These are phyloP conservation scores for Buddleja alternifolia DNA, from an alignment of 257 asterid species.

Conservation along the genomic window DNA sequence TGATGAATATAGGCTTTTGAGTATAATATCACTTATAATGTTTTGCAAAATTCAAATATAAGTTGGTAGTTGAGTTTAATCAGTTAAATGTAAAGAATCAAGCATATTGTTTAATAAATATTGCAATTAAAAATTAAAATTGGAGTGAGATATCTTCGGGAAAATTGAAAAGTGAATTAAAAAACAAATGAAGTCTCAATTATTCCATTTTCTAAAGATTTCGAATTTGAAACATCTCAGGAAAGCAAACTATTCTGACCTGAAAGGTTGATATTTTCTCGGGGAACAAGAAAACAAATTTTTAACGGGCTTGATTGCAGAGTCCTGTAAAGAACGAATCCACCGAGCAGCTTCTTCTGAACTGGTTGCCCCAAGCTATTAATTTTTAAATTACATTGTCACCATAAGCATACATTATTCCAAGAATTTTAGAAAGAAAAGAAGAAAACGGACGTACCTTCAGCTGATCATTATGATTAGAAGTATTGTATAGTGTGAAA, in stretches of 20 bases:
- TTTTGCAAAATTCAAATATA: neutral
- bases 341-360: constrained; percentile 88
- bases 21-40: neutral
- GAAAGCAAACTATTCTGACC: constrained; percentile 39
- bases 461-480: constrained; percentile 75
- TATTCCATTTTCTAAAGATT: neutral
- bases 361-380: constrained; percentile 79
- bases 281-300: constrained; percentile 45
- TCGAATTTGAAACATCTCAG: neutral
- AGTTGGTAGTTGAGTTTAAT: neutral
- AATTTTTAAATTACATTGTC: constrained; percentile 28
- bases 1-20: constrained; percentile 1
- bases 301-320: constrained; percentile 58
- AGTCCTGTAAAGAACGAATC: constrained; percentile 68
- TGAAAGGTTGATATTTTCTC: constrained; percentile 82
- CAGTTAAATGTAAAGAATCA: neutral
- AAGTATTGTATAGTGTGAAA: constrained; percentile 79
- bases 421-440: neutral
- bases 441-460: constrained; percentile 53
- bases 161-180: no score
- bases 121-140: neutral
- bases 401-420: neutral
- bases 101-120: neutral
- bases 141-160: neutral
- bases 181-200: neutral